Percentiles rank a stretch among this genome's conserved stretches.
phyloP scores from a whole-genome alignment of 2,329 filamentous ascomycete genomes.

The Malbranchea zuffiana region DNA sequence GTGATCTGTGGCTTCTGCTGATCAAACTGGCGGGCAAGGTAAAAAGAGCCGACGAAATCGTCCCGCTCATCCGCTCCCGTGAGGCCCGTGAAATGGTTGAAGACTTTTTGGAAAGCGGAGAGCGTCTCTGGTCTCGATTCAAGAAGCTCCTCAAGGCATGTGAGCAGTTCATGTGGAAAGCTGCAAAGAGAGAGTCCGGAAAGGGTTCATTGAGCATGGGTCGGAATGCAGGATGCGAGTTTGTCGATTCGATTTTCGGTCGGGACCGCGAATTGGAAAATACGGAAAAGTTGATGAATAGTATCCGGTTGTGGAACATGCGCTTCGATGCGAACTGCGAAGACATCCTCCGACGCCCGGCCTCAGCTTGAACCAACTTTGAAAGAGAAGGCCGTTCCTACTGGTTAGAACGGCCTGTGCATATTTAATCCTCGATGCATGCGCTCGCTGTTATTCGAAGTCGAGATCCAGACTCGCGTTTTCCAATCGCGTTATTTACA shows the following conservation, averaged over 20 bases:
- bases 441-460: not conserved
- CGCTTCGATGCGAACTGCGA: slow-evolving; percentile 95
- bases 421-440: not conserved
- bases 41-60: slow-evolving; percentile 73
- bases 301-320: slow-evolving; percentile 77
- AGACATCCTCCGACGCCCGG: slow-evolving; percentile 52
- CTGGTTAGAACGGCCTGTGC: not conserved
- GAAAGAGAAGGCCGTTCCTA: not conserved
- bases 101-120: slow-evolving; percentile 81
- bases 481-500: not conserved
- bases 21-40: slow-evolving; percentile 91
- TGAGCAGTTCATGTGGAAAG: slow-evolving; percentile 90
- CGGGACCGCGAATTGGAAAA: slow-evolving; percentile 78
- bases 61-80: slow-evolving; percentile 57
- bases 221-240: slow-evolving; percentile 85
- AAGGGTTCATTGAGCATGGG: slow-evolving; percentile 64
- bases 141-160: slow-evolving; percentile 79
- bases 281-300: slow-evolving; percentile 88
- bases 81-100: slow-evolving; percentile 73
- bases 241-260: slow-evolving; percentile 91
- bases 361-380: no score
- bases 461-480: not conserved
- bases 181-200: slow-evolving; percentile 58
- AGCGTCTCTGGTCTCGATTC: slow-evolving; percentile 75
- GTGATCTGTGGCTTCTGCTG: slow-evolving; percentile 86